These are phyloP conservation scores for Chlamydomonas incerta DNA, from an alignment of 139 green algal genomes.

Conservation along the genomic window DNA sequence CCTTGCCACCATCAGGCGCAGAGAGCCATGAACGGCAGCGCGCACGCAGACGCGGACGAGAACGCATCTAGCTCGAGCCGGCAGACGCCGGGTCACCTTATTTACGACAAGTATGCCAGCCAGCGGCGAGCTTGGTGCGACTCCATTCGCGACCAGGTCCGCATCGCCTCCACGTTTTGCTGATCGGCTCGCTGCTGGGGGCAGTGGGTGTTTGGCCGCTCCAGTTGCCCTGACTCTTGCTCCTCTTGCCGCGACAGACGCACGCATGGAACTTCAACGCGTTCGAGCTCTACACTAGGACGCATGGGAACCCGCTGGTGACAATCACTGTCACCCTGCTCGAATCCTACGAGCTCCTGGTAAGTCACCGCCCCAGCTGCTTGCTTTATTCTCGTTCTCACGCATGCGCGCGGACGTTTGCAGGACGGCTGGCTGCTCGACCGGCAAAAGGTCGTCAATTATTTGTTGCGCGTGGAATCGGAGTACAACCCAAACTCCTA, in stretches of 20 bases:
- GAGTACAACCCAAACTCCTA: slow-evolving; percentile 71
- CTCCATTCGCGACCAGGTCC: slow-evolving; percentile 46
- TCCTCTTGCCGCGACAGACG: slow-evolving; percentile 42
- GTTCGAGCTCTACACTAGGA: slow-evolving; percentile 55
- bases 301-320: slow-evolving; percentile 52
- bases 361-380: slow-evolving; percentile 5
- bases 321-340: slow-evolving; percentile 63
- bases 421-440: slow-evolving; percentile 73
- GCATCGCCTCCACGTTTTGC: slow-evolving; percentile 35
- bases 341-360: slow-evolving; percentile 64
- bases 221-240: neutral
- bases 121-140: slow-evolving; percentile 41
- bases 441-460: slow-evolving; percentile 59
- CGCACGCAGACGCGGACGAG: slow-evolving; percentile 26
- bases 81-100: slow-evolving; percentile 27
- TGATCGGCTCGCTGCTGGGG: slow-evolving; percentile 11
- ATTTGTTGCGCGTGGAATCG: slow-evolving; percentile 56
- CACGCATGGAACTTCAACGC: slow-evolving; percentile 70
- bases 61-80: slow-evolving; percentile 13
- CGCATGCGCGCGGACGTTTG: neutral
- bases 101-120: slow-evolving; percentile 37
- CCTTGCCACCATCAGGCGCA: slow-evolving; percentile 24
- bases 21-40: slow-evolving; percentile 36
- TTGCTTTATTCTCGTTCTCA: neutral
- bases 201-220: neutral